Evolutionary conservation across 148 eudicot genomes (phyloP), one percentile per base, ranked within the genome.

Genomic region (Beta vulgaris): DNA sequence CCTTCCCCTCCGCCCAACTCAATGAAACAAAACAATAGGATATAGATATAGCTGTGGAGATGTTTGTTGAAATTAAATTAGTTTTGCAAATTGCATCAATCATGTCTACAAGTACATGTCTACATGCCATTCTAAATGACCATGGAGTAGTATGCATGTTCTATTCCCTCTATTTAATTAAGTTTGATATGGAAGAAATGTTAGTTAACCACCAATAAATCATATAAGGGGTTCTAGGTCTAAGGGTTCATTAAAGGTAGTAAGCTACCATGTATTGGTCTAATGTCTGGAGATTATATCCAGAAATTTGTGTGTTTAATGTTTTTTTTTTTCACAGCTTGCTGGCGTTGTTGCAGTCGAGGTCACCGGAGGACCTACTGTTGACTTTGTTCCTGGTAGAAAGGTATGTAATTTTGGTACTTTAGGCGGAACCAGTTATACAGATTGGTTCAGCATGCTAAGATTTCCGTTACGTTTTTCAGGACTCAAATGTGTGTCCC

Each of bases 321-420:
- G n/a, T 54, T 55, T 28, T 36, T 29, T 69, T 60, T 63, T 31
- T 42, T 70, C 71, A 60, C 83, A 93, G 98, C 98, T 93, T 86
- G 98, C 97, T 74, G 98, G 98, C 69, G 92, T 91, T 81, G 97
- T 93, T 78, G 98, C 98, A 34, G 97, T 93, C 67, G 98, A 93
- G 84, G 90, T 91, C 53, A 93, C 98, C 23, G 98, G 98, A 69
- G 98, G 98, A 44, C 98, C 97, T 10, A 88, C 88, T 14, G 51
- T 93, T 78, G 87, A 85, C 60, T 93, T 93, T 83, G 89, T 88
- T 82, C 93, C 98, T 72, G 98, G 98, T 59, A 85, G 98, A 87
- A 90, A 87, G 93, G 98, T 93, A 76, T 68, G 81, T 76, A n/a
- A 29, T 72, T 67, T 11, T 73, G 49, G 67, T 43, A 18, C 10